phyloP scores from a whole-genome alignment of 176 grass and related monocot genomes.

The Avena eriantha region DNA sequence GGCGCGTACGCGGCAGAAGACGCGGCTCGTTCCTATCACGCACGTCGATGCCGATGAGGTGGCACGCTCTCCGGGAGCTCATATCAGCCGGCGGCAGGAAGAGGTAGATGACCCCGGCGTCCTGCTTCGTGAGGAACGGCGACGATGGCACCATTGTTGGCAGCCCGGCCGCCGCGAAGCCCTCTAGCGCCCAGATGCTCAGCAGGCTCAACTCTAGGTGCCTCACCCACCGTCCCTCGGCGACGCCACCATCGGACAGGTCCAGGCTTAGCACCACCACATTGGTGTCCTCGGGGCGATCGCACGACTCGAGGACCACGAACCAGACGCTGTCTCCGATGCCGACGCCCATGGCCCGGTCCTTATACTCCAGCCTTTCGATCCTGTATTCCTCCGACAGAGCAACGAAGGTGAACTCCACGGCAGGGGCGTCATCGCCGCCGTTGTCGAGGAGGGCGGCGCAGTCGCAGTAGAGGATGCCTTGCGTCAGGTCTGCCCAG shows the following conservation, averaged over 20 bases:
- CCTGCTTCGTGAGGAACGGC: not conserved
- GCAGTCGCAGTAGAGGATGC: not conserved
- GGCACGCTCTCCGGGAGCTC: not conserved
- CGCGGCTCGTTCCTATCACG: not conserved
- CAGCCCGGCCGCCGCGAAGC: not conserved
- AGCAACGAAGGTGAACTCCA: not conserved
- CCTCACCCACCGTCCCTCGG: not conserved
- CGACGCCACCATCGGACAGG: not conserved
- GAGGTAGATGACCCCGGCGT: not conserved
- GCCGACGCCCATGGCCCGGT: not conserved
- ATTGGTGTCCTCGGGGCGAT: not conserved
- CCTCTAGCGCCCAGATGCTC: not conserved
- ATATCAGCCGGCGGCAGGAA: not conserved
- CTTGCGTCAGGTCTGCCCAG: not conserved
- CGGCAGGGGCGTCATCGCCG: not conserved
- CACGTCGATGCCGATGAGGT: not conserved
- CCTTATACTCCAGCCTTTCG: not conserved
- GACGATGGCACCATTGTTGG: not conserved
- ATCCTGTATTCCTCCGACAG: not conserved
- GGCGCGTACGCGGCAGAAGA: not conserved
- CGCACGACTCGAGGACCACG: not conserved
- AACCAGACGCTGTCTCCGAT: not conserved
- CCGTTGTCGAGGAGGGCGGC: not conserved
- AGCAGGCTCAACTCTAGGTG: not conserved
- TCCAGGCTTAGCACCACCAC: not conserved